These are phyloP conservation scores for Candida tetrigidarum DNA, from an alignment of 1,139 yeast genomes.

Conservation along the genomic window DNA sequence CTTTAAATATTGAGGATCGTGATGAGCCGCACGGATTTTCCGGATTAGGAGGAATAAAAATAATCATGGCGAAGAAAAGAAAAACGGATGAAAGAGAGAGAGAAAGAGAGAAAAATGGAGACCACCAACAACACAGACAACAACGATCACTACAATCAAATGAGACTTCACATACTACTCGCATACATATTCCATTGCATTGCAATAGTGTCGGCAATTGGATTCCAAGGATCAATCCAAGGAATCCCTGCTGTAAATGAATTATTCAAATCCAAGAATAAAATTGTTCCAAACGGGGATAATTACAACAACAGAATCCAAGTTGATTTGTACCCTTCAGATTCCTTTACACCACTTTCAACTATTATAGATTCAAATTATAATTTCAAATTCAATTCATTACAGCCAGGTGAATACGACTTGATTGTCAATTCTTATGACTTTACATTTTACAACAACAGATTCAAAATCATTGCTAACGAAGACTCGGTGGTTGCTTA, in stretches of 20 bases:
- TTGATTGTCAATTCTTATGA: slow-evolving; percentile 42
- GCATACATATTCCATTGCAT: neutral
- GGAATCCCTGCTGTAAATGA: slow-evolving; percentile 31
- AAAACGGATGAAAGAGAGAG: slow-evolving; percentile 1
- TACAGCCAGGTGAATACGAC: slow-evolving; percentile 38
- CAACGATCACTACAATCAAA: neutral
- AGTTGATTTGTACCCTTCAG: slow-evolving; percentile 26
- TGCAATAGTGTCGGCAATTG: slow-evolving; percentile 13
- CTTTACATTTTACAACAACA: slow-evolving; percentile 29
- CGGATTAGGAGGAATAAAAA: neutral
- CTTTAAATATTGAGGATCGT: slow-evolving; percentile 1
- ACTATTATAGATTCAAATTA: slow-evolving; percentile 31
- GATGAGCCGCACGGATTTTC: neutral
- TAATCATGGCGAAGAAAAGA: neutral
- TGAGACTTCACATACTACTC: neutral
- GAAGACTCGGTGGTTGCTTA: slow-evolving; percentile 24
- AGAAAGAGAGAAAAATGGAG: neutral
- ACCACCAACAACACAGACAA: neutral
- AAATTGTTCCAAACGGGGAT: slow-evolving; percentile 36
- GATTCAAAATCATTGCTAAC: slow-evolving; percentile 32
- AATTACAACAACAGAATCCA: slow-evolving; percentile 41
- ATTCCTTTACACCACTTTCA: slow-evolving; percentile 13
- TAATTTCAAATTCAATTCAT: slow-evolving; percentile 28
- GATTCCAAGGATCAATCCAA: slow-evolving; percentile 24
- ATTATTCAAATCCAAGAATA: slow-evolving; percentile 22